Evolutionary conservation across 352 stramenopile species (phyloP), one percentile per base, ranked within the genome.

Genomic region (Globisporangium nodosum): DNA sequence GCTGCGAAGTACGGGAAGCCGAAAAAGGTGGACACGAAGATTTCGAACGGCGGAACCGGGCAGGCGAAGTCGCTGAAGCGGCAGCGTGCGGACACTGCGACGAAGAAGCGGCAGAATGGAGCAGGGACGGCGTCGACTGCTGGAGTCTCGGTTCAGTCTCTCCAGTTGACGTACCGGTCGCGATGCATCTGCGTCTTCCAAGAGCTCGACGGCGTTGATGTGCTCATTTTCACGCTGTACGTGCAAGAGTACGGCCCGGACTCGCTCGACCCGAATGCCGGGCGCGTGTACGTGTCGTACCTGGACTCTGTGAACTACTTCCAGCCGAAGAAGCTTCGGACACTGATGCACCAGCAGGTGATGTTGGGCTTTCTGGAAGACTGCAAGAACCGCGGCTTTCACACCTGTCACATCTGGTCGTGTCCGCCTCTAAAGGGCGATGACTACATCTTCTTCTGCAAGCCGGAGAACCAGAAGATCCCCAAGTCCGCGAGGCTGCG

Each of bases 391-490:
- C 86, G 84, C 43, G 87, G 87, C 6, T 95, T 92, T 56, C 82
- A 93, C 35, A 93, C 82, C 18, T 88, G 78, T 21, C 87, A 96
- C 57, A 96, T 96, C 65, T 96, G 87, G 87, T 93, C 86, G n/a
- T 96, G 87, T 56, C 87, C 87, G 33, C 87, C 87, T 2, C 59
- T 91, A 6, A 94, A 94, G 51, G 86, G 87, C 21, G 86, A 96
- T 37, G 84, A 94, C 51, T 96, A 96, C 50, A 96, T 96, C 60
- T 94, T 96, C 58, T 93, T 92, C 49, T 95, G 87, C 70, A 92
- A 96, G 53, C 88, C 88, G 8, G 85, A 94, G 54, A 92, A 96
- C 60, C 88, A 96, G 61, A 93, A 94, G 54, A 96, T 93, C 46
- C 88, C 88, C 0, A 96, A 96, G 61, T 85, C 88, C 6, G 87